Percentiles rank a stretch among this genome's conserved stretches.
These are phyloP conservation scores for Ilyonectria robusta DNA, from an alignment of 2,329 filamentous ascomycete species.

Conservation along the genomic window DNA sequence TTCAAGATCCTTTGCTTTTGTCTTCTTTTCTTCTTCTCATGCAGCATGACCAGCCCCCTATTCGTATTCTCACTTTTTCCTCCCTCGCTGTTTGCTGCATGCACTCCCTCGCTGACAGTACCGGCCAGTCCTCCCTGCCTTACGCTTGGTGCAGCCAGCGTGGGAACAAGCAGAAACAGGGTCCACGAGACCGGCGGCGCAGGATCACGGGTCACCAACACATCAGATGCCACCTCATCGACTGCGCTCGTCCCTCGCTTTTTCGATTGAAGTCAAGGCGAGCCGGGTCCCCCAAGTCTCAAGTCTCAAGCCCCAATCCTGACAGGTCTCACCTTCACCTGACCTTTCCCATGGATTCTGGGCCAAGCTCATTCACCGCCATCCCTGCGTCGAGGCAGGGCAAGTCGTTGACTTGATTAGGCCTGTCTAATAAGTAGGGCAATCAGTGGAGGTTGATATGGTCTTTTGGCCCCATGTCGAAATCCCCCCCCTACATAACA, in stretches of 20 bases:
- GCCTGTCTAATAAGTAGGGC: not conserved
- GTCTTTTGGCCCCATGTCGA: not conserved
- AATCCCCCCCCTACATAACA: not conserved
- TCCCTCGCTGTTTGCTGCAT: not conserved
- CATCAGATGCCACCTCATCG: constrained; percentile 22
- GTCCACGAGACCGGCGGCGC: constrained; percentile 19
- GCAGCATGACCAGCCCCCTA: not conserved
- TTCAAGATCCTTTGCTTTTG: not conserved
- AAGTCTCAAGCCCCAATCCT: constrained; percentile 3
- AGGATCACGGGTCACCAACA: constrained; percentile 20
- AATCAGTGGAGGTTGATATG: not conserved
- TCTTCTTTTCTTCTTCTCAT: not conserved
- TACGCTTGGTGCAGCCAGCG: not conserved
- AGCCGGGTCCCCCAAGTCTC: constrained; percentile 8
- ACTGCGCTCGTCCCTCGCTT: constrained; percentile 8
- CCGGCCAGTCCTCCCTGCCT: not conserved
- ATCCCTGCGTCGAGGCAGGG: constrained; percentile 1
- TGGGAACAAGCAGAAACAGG: constrained; percentile 9
- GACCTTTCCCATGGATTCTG: constrained; percentile 3
- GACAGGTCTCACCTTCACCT: constrained; percentile 12
- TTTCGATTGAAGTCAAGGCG: not conserved
- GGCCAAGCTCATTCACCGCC: constrained; percentile 12
- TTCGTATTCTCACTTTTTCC: not conserved
- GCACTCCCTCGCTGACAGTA: constrained; percentile 2
- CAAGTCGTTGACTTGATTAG: constrained; percentile 11